Conservation (phyloP, 148 eudicot genomes). For the Camellia lanceoleosa region DNA sequence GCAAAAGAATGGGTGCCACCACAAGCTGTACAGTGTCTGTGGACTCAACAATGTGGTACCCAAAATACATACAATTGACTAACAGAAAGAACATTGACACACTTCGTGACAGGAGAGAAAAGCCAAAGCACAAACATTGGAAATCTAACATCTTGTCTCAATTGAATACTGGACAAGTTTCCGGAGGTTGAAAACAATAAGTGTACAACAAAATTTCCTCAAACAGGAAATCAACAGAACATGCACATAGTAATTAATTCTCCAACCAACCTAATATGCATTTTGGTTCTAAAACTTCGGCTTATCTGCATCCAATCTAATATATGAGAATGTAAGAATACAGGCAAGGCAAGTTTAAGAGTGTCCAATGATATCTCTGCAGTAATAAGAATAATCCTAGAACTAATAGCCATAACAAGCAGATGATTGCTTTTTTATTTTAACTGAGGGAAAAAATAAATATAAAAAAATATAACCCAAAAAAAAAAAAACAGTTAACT, state of each 20-base stretch:
- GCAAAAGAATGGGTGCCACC: slow-evolving; percentile 1
- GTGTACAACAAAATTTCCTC: neutral
- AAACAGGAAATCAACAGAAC: neutral
- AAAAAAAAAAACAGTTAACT: neutral
- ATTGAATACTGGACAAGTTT: neutral
- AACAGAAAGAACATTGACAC: neutral
- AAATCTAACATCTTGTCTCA: neutral
- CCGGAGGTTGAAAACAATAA: neutral
- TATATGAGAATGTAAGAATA: neutral
- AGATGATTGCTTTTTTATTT: neutral
- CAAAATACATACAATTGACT: neutral
- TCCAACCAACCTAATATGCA: neutral
- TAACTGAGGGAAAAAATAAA: neutral
- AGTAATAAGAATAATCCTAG: neutral
- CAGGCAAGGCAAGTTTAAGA: neutral
- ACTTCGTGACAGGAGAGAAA: neutral
- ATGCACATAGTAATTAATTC: neutral
- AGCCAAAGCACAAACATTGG: neutral
- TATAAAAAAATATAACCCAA: too few species aligned
- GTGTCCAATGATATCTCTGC: too few species aligned
- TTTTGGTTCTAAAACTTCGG: neutral
- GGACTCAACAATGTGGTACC: slow-evolving; percentile 1
- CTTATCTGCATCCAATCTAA: neutral
- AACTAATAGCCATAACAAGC: neutral
- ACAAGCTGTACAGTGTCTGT: neutral